A percentile compares a stretch with the other conserved stretches of the same genome.
Conservation (phyloP, 2,329 filamentous ascomycete species). For the Apiospora phragmitis region DNA sequence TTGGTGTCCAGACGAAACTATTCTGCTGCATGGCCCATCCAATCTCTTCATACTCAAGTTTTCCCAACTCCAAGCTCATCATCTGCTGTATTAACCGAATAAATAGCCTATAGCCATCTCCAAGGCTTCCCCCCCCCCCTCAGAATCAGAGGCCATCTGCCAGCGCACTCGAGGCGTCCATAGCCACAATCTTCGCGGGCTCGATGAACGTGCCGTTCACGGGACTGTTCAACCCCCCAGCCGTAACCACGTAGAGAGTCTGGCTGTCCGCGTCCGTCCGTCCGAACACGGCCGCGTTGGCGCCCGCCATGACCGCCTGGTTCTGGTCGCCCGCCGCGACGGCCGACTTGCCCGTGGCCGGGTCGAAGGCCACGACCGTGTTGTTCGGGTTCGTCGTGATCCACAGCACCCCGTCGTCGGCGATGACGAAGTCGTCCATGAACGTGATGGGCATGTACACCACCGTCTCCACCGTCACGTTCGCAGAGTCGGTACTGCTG, state of each 20-base stretch:
- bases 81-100: neutral
- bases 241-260: constrained; percentile 24
- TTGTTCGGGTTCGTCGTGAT: constrained; percentile 11
- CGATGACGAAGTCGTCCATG: constrained; percentile 7
- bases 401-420: neutral
- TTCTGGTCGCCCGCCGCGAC: constrained; percentile 14
- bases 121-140: too few species aligned
- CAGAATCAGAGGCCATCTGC: neutral
- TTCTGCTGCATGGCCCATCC: neutral
- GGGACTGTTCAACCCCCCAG: constrained; percentile 18
- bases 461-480: neutral
- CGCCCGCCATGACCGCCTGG: constrained; percentile 20
- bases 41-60: neutral
- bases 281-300: constrained; percentile 22
- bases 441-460: neutral
- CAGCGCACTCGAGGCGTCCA: constrained; percentile 16
- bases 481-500: neutral
- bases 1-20: neutral
- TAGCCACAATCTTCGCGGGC: constrained; percentile 24
- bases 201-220: constrained; percentile 25
- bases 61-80: neutral
- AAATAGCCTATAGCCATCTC: neutral
- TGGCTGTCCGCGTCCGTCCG: constrained; percentile 17
- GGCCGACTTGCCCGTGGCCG: neutral
- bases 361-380: constrained; percentile 3